Percentiles rank a stretch among this genome's conserved stretches.
Evolutionary conservation across 352 stramenopile genomes (phyloP).

Genomic region (Elongisporangium anandrum): DNA sequence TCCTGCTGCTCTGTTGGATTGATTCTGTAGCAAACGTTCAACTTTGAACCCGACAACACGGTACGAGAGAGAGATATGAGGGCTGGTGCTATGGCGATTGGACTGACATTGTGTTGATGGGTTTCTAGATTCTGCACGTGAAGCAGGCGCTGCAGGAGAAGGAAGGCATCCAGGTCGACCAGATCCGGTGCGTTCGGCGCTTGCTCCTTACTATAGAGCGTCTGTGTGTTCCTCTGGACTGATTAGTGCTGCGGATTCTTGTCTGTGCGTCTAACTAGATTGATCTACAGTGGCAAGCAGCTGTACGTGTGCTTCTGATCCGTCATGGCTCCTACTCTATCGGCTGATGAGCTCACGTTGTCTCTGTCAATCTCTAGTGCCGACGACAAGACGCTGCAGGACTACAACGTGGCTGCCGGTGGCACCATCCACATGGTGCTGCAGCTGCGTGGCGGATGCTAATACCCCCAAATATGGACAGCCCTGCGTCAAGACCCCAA

Average conservation of each 20-base stretch:
- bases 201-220: too few relatives aligned
- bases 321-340: not conserved
- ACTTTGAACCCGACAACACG: slow-evolving; percentile 87
- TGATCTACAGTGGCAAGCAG: slow-evolving; percentile 99
- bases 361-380: slow-evolving; percentile 32
- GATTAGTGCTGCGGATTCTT: not conserved
- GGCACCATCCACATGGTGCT: slow-evolving; percentile 99
- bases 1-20: not conserved
- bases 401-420: slow-evolving; percentile 96
- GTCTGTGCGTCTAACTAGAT: slow-evolving; percentile 26
- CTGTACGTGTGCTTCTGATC: slow-evolving; percentile 54
- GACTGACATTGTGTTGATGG: not conserved
- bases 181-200: slow-evolving; percentile 49
- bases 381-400: slow-evolving; percentile 95
- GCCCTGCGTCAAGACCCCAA: not conserved
- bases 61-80: slow-evolving; percentile 16
- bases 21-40: slow-evolving; percentile 84
- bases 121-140: slow-evolving; percentile 90
- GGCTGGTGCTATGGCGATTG: not conserved
- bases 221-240: not conserved
- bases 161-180: slow-evolving; percentile 92
- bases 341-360: not conserved
- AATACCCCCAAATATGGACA: slow-evolving; percentile 7
- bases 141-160: slow-evolving; percentile 99
- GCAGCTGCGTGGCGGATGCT: slow-evolving; percentile 93